Percentiles rank a stretch among this genome's conserved stretches.
These are phyloP conservation scores for Dryas drummondii DNA, from an alignment of 306 rosid genomes.

Conservation along the genomic window DNA sequence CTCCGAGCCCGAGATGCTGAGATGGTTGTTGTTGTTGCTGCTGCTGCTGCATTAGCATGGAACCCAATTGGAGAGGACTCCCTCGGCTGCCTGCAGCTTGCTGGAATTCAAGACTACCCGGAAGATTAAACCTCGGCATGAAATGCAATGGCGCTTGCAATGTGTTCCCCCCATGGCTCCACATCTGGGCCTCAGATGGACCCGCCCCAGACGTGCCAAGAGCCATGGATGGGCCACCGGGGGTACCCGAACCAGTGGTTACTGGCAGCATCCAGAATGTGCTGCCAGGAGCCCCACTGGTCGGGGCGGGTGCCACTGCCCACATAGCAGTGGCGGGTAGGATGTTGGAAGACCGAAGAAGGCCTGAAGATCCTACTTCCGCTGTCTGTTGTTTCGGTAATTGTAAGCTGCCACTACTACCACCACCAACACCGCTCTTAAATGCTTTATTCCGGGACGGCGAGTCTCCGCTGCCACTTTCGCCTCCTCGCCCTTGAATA, in stretches of 20 bases:
- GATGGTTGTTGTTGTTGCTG: slow-evolving; percentile 44
- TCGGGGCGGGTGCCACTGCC: slow-evolving; percentile 63
- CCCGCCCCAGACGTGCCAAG: slow-evolving; percentile 26
- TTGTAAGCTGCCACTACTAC: slow-evolving; percentile 20
- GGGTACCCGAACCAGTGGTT: slow-evolving; percentile 36
- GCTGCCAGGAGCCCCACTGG: slow-evolving; percentile 50
- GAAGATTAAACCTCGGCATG: slow-evolving; percentile 72
- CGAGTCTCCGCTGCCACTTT: slow-evolving; percentile 14
- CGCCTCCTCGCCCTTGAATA: slow-evolving; percentile 35
- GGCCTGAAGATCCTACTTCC: slow-evolving; percentile 43
- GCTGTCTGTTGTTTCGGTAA: slow-evolving; percentile 34
- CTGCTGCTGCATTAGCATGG: slow-evolving; percentile 63
- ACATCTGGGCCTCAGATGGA: slow-evolving; percentile 65
- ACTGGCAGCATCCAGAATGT: slow-evolving; percentile 79
- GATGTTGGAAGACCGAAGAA: slow-evolving; percentile 51
- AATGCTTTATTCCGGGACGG: slow-evolving; percentile 38
- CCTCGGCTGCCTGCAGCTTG: slow-evolving; percentile 33
- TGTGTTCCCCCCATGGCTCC: slow-evolving; percentile 58
- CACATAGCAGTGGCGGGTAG: slow-evolving; percentile 75
- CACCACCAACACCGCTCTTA: slow-evolving; percentile 22
- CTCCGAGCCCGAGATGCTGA: slow-evolving; percentile 66
- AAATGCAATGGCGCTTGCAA: slow-evolving; percentile 65
- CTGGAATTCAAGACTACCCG: slow-evolving; percentile 52
- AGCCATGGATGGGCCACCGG: slow-evolving; percentile 42
- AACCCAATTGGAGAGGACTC: slow-evolving; percentile 63